Conservation (phyloP, 345 rosid species). For the Heritiera littoralis region DNA sequence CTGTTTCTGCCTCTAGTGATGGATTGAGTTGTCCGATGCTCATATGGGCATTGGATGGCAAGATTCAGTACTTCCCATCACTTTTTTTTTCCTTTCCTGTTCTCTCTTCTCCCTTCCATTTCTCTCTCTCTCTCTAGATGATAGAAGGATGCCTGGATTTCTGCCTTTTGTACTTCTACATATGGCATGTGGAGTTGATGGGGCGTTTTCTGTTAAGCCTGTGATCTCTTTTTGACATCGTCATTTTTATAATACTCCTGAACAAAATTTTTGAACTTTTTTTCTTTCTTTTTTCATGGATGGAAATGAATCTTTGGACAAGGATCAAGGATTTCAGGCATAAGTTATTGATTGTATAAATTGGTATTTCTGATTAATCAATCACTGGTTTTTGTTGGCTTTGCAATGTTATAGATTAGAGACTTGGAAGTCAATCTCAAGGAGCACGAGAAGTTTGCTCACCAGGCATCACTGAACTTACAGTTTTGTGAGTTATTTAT, state of each 20-base stretch:
- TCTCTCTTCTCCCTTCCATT: not conserved
- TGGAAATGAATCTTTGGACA: not conserved
- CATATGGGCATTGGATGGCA: too few relatives aligned
- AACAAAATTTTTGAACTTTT: not conserved
- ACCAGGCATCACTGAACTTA: conserved; percentile 50
- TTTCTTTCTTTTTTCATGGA: not conserved
- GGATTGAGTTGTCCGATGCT: too few relatives aligned
- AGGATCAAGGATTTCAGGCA: not conserved
- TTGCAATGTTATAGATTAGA: conserved; percentile 48
- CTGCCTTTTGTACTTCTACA: not conserved
- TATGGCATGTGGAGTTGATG: not conserved
- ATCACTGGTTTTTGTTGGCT: conserved; percentile 24
- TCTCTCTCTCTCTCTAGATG: not conserved
- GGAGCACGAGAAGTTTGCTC: conserved; percentile 67
- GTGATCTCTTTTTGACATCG: not conserved
- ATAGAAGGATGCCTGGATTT: not conserved
- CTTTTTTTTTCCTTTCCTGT: too few relatives aligned
- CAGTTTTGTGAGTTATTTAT: conserved; percentile 55
- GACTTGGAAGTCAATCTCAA: conserved; percentile 67
- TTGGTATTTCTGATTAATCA: not conserved
- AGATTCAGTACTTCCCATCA: too few relatives aligned
- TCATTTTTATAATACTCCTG: not conserved
- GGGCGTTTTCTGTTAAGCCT: not conserved
- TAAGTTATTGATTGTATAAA: not conserved
- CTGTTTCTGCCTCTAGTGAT: not conserved